These are phyloP conservation scores for Camelina sativa DNA, from an alignment of 345 rosid genomes.

Conservation along the genomic window DNA sequence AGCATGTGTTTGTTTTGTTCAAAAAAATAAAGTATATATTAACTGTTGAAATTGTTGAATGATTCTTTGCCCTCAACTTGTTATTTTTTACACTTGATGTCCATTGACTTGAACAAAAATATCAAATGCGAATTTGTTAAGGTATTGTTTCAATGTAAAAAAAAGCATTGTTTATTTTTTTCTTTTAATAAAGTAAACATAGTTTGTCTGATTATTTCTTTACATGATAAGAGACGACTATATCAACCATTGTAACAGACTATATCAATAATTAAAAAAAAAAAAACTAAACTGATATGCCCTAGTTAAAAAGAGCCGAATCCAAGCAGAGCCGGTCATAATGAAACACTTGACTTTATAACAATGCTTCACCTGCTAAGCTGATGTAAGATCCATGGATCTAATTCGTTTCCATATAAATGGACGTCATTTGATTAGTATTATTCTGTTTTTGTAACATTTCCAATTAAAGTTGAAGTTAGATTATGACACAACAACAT, in stretches of 20 bases:
- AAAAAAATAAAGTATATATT: neutral
- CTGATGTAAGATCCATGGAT: conserved; percentile 2
- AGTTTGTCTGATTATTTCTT: neutral
- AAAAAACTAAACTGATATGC: neutral
- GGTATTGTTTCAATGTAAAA: neutral
- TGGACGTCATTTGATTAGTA: no score
- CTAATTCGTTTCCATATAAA: neutral
- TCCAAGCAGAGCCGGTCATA: neutral
- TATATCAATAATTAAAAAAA: no score
- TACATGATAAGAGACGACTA: neutral
- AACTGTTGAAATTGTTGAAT: neutral
- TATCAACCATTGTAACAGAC: neutral
- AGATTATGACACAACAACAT: neutral
- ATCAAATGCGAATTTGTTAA: neutral
- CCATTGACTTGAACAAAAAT: neutral
- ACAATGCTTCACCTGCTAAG: neutral
- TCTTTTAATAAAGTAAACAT: no score
- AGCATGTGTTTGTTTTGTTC: no score
- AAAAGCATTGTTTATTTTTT: neutral
- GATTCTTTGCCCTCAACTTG: neutral
- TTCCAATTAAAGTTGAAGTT: neutral
- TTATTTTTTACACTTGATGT: neutral
- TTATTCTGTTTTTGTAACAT: no score
- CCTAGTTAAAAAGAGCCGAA: neutral
- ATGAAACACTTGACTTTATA: neutral